Conservation (phyloP, 2,329 filamentous ascomycete species). For the Amphichorda felina region DNA sequence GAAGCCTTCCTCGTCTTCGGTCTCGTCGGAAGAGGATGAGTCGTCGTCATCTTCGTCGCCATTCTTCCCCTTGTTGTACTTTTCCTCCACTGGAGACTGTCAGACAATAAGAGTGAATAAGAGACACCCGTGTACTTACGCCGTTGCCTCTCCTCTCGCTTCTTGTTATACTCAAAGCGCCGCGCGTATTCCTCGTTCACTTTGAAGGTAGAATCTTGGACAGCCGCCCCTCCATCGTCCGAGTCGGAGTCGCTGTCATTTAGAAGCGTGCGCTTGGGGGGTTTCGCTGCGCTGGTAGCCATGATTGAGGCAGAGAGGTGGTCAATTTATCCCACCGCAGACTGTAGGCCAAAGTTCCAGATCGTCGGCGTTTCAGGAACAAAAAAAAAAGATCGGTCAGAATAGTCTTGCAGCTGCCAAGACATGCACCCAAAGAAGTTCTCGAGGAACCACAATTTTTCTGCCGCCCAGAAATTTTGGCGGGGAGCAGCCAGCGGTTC, state of each 20-base stretch:
- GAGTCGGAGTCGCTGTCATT: slow-evolving; percentile 43
- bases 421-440: too few species aligned
- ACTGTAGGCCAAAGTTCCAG: not conserved
- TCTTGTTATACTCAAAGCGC: slow-evolving; percentile 94
- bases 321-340: too few species aligned
- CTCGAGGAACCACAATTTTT: slow-evolving; percentile 9
- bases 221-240: slow-evolving; percentile 26
- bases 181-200: slow-evolving; percentile 86
- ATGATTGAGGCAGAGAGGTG: slow-evolving; percentile 3
- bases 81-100: slow-evolving; percentile 63
- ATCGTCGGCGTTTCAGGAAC: too few species aligned
- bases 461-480: slow-evolving; percentile 17
- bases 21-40: slow-evolving; percentile 63
- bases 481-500: slow-evolving; percentile 10
- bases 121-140: slow-evolving; percentile 30
- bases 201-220: slow-evolving; percentile 46
- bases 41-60: slow-evolving; percentile 40
- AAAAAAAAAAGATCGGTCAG: too few species aligned
- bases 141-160: slow-evolving; percentile 73
- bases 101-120: not conserved
- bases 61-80: slow-evolving; percentile 46
- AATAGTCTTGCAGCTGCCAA: too few species aligned
- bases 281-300: slow-evolving; percentile 6
- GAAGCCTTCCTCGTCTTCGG: slow-evolving; percentile 84
- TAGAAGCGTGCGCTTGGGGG: slow-evolving; percentile 32